These are phyloP conservation scores for Cryptococcus floricola DNA, from an alignment of 1,284 basidiomycete species.

Conservation along the genomic window DNA sequence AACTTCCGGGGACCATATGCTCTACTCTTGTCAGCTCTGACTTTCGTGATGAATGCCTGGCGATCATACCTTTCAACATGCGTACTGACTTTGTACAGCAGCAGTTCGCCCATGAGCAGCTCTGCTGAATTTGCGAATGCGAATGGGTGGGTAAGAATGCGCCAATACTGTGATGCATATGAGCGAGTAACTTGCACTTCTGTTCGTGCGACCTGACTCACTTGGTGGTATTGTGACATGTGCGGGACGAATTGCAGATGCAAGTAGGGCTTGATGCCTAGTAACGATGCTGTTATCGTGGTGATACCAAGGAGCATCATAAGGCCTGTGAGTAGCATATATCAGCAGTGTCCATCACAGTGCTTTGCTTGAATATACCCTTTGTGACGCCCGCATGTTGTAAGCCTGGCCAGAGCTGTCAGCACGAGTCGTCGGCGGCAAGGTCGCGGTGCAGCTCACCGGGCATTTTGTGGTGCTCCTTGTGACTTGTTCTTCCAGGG, in stretches of 20 bases:
- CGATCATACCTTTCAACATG: conserved; percentile 63
- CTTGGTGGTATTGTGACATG: conserved; percentile 50
- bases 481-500: too few relatives aligned
- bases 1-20: conserved; percentile 82
- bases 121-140: conserved; percentile 81
- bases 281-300: conserved; percentile 67
- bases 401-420: conserved; percentile 28
- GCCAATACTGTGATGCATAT: conserved; percentile 66
- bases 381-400: conserved; percentile 45
- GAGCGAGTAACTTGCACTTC: background rate
- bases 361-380: conserved; percentile 17
- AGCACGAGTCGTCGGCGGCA: background rate
- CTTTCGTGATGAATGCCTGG: background rate
- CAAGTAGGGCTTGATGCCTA: conserved; percentile 81
- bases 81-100: conserved; percentile 69
- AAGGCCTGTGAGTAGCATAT: conserved; percentile 57
- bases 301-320: conserved; percentile 67
- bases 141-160: conserved; percentile 68
- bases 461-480: too few relatives aligned
- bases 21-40: conserved; percentile 20
- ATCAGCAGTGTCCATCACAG: background rate
- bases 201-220: conserved; percentile 11
- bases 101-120: conserved; percentile 68
- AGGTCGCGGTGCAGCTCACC: too few relatives aligned
- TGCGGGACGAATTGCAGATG: conserved; percentile 62